Evolutionary conservation across 2,329 filamentous ascomycete genomes (phyloP), one percentile per base, ranked within the genome.

Genomic region (Pseudogymnoascus sp.): DNA sequence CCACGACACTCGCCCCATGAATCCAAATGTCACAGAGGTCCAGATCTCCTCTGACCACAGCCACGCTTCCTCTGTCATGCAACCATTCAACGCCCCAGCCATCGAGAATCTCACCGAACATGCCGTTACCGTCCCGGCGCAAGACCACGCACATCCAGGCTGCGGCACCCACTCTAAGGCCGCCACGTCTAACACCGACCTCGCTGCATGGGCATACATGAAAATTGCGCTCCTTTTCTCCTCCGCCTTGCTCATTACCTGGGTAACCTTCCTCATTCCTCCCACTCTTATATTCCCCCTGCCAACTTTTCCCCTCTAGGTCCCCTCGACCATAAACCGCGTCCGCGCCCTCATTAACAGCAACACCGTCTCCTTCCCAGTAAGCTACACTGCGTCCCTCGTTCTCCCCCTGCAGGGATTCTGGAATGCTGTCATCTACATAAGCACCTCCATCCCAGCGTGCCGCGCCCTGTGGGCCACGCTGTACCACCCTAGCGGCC

Each of bases 361-460:
- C 0, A 71, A 79, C 18, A 61, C 75, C 1, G 72, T 77, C 0
- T 78, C 75, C 5, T 80, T 84, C 37, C 76, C 79, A 0, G 78
- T 94, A 28, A 85, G 89, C 67, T 52, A 30, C 9, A 82, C 88
- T 61, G 82, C 84, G 64, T 84, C 85, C 21, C 84, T 86, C 0
- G 78, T 90, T 34, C 77, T 94, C 5, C 89, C 90, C 0, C 76
- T 91, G 0, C 90, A 94, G 68, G 90, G 90, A 0, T 88, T 92
- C 67, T 92, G 89, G 88, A 94, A 94, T 69, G 82, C 84, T 15
- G 72, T 89, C 59, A 89, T 94, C 63, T 94, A 92, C 71, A 74
- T 85, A 15, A 78, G 82, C 10, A 89, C 86, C 0, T 52, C 45
- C n/a, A 52, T 52, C 4, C 45, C 45, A 8, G 45, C 45, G 2